Base-by-base conservation (phyloP, 768 basidiomycete genomes). In the Pluteus cervinus region DNA sequence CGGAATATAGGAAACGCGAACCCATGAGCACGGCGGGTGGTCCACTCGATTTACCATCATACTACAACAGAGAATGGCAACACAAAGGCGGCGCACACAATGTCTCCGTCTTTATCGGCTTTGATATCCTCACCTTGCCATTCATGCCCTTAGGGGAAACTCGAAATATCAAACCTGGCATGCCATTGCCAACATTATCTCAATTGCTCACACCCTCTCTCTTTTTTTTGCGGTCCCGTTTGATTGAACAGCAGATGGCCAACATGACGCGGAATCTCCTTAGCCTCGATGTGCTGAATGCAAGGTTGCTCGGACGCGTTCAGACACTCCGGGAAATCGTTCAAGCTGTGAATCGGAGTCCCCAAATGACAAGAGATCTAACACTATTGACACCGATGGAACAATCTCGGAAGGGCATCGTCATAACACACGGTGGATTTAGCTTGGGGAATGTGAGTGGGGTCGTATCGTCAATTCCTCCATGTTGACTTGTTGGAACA, bases 31-130 rank as follows among this genome's bases (percentile, higher is more conserved):
- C 55, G 5, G 69, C 55, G 5, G 61, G 55, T 4, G 75, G 74
- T 2, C 75, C 75, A 7, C 42, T 75, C 17, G 77, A 71, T 52
- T 40, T 76, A 14, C 62, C 77, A 2, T 68, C 68, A 2, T 68
- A 65, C 42, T 63, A 77, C 7, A 66, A 76, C 50, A 44, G 50
- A 15, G 41, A 59, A 4, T 78, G 76, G 76, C 60, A 61, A 32
- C 45, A 60, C 1, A 75, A 76, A 0, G n/a, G n/a, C n/a, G 77
- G 77, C 4, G 51, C 50, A 0, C 54, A 50, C 6, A 70, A 71
- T 29, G 65, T 71, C n/a, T 54, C 58, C 29, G 37, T 71, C 11
- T 58, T 60, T 16, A 63, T 76, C 29, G 56, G 65, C 17, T 67
- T 63, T 36, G 73, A 64, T 42, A 57, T 49, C 24, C 64, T 61